Evolutionary conservation across 768 basidiomycete species (phyloP), one percentile per base, ranked within the genome.

Genomic region (Amanita phalloides): DNA sequence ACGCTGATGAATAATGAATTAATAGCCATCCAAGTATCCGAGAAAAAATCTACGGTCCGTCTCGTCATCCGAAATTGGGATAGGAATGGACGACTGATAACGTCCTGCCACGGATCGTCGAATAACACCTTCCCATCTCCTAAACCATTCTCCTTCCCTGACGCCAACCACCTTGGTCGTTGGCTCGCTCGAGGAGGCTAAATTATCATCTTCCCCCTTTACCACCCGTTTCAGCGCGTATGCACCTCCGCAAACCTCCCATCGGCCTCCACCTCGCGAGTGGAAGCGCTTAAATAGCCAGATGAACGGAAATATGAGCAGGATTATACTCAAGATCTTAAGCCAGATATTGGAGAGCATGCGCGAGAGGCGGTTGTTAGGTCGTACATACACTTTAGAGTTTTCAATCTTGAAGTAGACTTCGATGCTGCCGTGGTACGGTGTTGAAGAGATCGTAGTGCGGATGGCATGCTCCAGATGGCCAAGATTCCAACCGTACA

Each of bases 251-350:
- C 82, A 83, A 6, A 90, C 81, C 56, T 75, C 70, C 89, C 89
- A 91, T 9, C 69, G 66, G 0, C 85, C 90, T 5, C 89, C 89
- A 7, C 87, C 86, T 0, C 66, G 69, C 4, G 70, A 60, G 57
- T 82, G 74, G 64, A 86, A 84, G 3, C 81, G 78, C 62, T 81
- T 80, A 65, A 79, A 89, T 3, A 91, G 65, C 88, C 87, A 91
- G 55, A 91, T 74, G 63, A 89, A 81, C 0, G 88, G 89, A 60
- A 79, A 91, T 53, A 92, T 72, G 53, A 90, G 64, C 10, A 82
- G 71, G 52, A 90, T 68, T 58, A 82, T 79, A 20, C 82, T 72
- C 10, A 91, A 61, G 57, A 86, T 72, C 57, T 80, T 82, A 59
- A 90, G 65, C 79, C 84, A 90, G 55, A 72, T 75, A 57, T 81